phyloP scores from a whole-genome alignment of 371 early-diverging fungal genomes.

The Rhizopus stolonifer region DNA sequence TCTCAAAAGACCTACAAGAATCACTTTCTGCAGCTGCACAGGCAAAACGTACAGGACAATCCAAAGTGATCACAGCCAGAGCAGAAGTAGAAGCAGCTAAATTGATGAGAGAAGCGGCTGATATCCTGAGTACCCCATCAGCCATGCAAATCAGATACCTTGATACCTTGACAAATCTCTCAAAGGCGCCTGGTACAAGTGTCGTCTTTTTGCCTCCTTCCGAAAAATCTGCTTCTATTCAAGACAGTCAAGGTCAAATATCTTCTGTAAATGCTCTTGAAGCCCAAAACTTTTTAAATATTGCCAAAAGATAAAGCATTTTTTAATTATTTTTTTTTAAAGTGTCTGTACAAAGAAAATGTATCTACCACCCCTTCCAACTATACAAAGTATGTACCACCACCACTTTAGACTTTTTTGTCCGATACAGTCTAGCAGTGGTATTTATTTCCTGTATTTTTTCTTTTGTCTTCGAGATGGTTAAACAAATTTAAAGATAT shows the following conservation, averaged over 20 bases:
- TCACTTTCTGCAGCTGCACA: constrained; percentile 91
- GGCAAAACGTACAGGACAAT: constrained; percentile 84
- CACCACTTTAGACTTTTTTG: too few relatives aligned
- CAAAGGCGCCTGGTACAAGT: constrained; percentile 56
- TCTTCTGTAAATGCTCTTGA: background rate
- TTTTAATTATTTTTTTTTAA: too few relatives aligned
- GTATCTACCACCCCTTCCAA: too few relatives aligned
- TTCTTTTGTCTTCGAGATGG: too few relatives aligned
- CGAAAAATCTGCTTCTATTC: background rate
- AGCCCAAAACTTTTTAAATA: constrained; percentile 9
- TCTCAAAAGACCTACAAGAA: constrained; percentile 78
- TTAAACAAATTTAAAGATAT: too few relatives aligned
- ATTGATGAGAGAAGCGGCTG: constrained; percentile 90
- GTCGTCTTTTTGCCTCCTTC: constrained; percentile 72
- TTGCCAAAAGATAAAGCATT: constrained; percentile 4
- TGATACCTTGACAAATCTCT: constrained; percentile 80
- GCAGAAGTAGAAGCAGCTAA: constrained; percentile 93
- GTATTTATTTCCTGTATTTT: too few relatives aligned
- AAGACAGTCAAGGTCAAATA: background rate
- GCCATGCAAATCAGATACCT: constrained; percentile 89
- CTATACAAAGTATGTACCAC: too few relatives aligned
- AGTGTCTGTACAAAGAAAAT: too few relatives aligned
- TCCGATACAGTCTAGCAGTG: too few relatives aligned
- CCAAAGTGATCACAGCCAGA: constrained; percentile 86
- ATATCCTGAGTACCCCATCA: constrained; percentile 66